A percentile compares a stretch with the other conserved stretches of the same genome.
Evolutionary conservation across 805 yeast genomes (phyloP).

Genomic region (Myxozyma monticola): DNA sequence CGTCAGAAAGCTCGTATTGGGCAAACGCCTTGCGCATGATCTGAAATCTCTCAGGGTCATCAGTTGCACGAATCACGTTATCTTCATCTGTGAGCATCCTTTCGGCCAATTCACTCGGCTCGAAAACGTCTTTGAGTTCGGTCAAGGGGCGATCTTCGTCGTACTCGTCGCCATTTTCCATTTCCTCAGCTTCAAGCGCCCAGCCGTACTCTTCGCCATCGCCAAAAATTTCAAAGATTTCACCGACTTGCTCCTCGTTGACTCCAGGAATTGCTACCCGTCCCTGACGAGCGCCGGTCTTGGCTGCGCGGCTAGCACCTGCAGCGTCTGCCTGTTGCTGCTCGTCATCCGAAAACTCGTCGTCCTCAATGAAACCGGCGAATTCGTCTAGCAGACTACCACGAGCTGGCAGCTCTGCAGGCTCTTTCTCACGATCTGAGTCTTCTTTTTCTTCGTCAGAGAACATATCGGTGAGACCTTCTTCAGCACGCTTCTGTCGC

Average conservation of each 20-base stretch:
- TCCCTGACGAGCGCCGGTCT: conserved; percentile 6
- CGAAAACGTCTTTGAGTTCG: conserved; percentile 80
- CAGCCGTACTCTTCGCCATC: conserved; percentile 97
- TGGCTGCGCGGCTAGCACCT: conserved; percentile 4
- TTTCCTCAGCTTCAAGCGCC: conserved; percentile 93
- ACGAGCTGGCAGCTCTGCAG: conserved; percentile 24
- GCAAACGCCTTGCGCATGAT: conserved; percentile 65
- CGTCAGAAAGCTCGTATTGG: conserved; percentile 60
- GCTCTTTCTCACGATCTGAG: conserved; percentile 36
- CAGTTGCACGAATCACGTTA: conserved; percentile 79
- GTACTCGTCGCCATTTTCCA: conserved; percentile 45
- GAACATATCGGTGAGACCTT: conserved; percentile 65
- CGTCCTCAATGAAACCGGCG: conserved; percentile 97
- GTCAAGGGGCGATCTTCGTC: conserved; percentile 37
- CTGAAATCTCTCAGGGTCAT: conserved; percentile 91
- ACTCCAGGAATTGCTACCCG: conserved; percentile 46
- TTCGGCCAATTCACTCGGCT: conserved; percentile 87
- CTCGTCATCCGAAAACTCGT: conserved; percentile 89
- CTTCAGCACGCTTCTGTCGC: conserved; percentile 43
- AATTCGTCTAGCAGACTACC: conserved; percentile 66
- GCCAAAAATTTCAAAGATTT: conserved; percentile 92
- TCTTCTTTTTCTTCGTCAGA: conserved; percentile 50
- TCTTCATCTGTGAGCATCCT: conserved; percentile 91
- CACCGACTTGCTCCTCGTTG: conserved; percentile 89
- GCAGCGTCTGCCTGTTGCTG: conserved; percentile 40